Evolutionary conservation across 129 eudicot genomes (phyloP).

Genomic region (Apium graveolens): DNA sequence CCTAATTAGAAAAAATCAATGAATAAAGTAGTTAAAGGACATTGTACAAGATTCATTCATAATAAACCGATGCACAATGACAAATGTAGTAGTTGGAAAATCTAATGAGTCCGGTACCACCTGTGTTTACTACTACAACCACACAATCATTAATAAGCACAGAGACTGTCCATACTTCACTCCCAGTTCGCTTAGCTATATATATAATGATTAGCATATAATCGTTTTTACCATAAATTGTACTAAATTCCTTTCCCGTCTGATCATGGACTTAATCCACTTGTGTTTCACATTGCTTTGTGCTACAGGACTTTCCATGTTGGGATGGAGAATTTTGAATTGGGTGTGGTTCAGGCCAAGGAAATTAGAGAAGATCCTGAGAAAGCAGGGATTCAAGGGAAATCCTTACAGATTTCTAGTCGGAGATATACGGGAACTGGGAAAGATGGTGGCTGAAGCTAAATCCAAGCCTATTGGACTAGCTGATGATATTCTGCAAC

Average conservation of each 20-base stretch:
- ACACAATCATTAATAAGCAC: too few species aligned
- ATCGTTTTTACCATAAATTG: background rate
- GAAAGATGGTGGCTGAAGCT: constrained; percentile 11
- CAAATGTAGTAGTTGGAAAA: too few species aligned
- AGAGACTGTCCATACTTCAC: background rate
- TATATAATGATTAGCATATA: background rate
- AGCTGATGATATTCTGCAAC: constrained; percentile 8
- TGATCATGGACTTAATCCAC: constrained; percentile 1
- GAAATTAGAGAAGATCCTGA: constrained; percentile 10
- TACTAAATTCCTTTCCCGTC: background rate
- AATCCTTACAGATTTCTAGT: constrained; percentile 4
- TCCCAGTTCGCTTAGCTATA: too few species aligned
- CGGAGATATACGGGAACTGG: constrained; percentile 12
- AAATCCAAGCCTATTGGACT: constrained; percentile 15
- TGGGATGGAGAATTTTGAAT: constrained; percentile 12
- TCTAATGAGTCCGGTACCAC: too few species aligned
- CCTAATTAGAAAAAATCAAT: too few species aligned
- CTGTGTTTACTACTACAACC: background rate
- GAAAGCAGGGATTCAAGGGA: constrained; percentile 12
- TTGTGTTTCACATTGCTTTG: too few species aligned
- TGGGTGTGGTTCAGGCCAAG: constrained; percentile 19
- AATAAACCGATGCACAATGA: too few species aligned
- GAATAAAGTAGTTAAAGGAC: too few species aligned
- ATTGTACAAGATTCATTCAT: too few species aligned
- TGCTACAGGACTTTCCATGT: background rate